Conservation (phyloP, 257 asterid genomes). For the Petunia axillaris region DNA sequence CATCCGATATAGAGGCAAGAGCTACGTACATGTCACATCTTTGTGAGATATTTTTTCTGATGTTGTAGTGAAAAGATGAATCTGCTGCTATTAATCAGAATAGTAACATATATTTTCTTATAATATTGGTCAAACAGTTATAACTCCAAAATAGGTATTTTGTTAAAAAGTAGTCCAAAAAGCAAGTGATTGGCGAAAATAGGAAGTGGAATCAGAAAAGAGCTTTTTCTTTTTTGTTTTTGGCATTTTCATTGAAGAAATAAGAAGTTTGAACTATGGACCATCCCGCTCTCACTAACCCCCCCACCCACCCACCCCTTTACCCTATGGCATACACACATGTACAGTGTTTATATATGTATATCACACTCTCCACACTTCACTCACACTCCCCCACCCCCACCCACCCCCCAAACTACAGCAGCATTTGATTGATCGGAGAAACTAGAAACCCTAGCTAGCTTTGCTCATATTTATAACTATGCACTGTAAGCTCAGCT, state of each 20-base stretch:
- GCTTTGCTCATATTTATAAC: constrained; percentile 38
- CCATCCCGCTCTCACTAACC: constrained; percentile 74
- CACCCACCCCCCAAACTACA: constrained; percentile 12
- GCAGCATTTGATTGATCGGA: constrained; percentile 40
- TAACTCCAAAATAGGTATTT: too few species aligned
- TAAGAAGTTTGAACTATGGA: constrained; percentile 56
- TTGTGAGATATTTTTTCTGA: too few species aligned
- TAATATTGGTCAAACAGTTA: too few species aligned
- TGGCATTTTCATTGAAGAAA: constrained; percentile 13
- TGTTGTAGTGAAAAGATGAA: too few species aligned
- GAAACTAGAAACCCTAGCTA: constrained; percentile 42
- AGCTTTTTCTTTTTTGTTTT: constrained; percentile 30
- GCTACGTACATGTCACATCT: too few species aligned
- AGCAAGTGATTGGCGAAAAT: not conserved
- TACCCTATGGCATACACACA: not conserved
- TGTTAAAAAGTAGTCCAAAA: too few species aligned
- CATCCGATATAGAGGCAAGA: too few species aligned
- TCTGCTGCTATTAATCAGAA: too few species aligned
- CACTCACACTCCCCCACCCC: constrained; percentile 38
- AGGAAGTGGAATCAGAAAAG: constrained; percentile 39
- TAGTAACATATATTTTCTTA: too few species aligned
- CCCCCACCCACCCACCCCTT: constrained; percentile 22
- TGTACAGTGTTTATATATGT: constrained; percentile 21
- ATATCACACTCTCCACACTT: constrained; percentile 29
- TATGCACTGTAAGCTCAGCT: constrained; percentile 50